Evolutionary conservation across 306 rosid species (phyloP), one percentile per base, ranked within the genome.

Genomic region (Herpetospermum pedunculosum): DNA sequence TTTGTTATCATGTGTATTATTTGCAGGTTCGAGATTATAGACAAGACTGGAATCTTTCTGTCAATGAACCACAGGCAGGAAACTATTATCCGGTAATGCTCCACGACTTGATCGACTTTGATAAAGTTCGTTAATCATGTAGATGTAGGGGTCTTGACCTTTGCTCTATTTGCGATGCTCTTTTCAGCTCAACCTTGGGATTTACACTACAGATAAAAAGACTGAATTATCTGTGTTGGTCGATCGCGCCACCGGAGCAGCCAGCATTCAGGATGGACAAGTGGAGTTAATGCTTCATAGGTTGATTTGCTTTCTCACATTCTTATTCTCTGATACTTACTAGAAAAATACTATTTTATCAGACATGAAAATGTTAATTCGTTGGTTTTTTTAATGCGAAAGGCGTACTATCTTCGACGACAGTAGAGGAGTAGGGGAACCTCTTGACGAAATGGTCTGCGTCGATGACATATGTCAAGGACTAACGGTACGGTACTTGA

Each of bases 261-360:
- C 90, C 50, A 93, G 97, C 84, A 86, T 93, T 67, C 47, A 76
- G 49, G 97, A 93, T 67, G 98, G 98, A 50, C 83, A 93, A 78
- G 53, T 93, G 67, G 98, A 93, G 81, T 72, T 93, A 28, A 93
- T 93, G 98, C 87, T 93, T 68, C 98, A 93, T 35, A 93, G 98
- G 98, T 90, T 78, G 34, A 64, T 47, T 88, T 78, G 37, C 48
- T 47, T 25, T 73, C 40, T 43, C 43, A 52, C 62, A 38, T 78
- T 59, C 21, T 43, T 41, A 30, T 73, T 68, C 60, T 16, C 25
- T 30, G 49, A 59, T 47, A 19, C 32, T 64, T 65, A 14, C 23
- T 62, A 2, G 6, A 67, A 13, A 13, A 18, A 40, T 67, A 2
- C 19, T 3, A 23, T 13, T 40, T 38, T 58, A 54, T 21, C 14